These are phyloP conservation scores for Fusarium setosum DNA, from an alignment of 2,329 filamentous ascomycete species.

Conservation along the genomic window DNA sequence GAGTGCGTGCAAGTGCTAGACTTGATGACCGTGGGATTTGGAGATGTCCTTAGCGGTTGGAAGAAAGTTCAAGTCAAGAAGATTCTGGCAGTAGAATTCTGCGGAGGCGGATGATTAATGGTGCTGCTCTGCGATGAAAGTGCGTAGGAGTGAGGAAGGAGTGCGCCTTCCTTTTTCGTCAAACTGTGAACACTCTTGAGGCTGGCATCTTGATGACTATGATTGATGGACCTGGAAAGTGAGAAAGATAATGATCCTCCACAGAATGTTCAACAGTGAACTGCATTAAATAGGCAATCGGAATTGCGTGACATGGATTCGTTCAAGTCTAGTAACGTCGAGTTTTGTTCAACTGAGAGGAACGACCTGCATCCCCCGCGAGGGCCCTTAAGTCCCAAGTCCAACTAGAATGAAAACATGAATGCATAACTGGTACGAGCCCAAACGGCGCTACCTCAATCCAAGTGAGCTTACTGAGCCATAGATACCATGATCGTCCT, in stretches of 20 bases:
- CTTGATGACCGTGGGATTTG: background rate
- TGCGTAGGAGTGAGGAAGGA: background rate
- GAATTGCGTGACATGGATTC: slow-evolving; percentile 25
- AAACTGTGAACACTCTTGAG: background rate
- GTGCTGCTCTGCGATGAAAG: background rate
- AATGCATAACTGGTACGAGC: slow-evolving; percentile 9
- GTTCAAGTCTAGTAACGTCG: slow-evolving; percentile 33
- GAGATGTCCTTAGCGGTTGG: background rate
- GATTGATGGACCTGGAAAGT: background rate
- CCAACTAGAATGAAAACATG: slow-evolving; percentile 12
- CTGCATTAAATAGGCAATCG: background rate
- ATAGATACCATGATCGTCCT: slow-evolving; percentile 27
- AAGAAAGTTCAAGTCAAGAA: background rate
- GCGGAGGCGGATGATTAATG: background rate
- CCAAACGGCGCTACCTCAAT: slow-evolving; percentile 14
- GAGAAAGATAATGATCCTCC: background rate
- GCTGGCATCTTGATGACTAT: too few species aligned
- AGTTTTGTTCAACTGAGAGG: slow-evolving; percentile 16
- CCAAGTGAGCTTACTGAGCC: slow-evolving; percentile 27
- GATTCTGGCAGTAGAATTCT: background rate
- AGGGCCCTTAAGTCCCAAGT: slow-evolving; percentile 8
- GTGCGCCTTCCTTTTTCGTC: background rate
- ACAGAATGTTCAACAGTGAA: too few species aligned
- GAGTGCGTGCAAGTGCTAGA: background rate
- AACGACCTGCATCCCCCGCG: slow-evolving; percentile 26